phyloP scores from a whole-genome alignment of 331 rosid genomes.

The Erythrophleum ivorense region DNA sequence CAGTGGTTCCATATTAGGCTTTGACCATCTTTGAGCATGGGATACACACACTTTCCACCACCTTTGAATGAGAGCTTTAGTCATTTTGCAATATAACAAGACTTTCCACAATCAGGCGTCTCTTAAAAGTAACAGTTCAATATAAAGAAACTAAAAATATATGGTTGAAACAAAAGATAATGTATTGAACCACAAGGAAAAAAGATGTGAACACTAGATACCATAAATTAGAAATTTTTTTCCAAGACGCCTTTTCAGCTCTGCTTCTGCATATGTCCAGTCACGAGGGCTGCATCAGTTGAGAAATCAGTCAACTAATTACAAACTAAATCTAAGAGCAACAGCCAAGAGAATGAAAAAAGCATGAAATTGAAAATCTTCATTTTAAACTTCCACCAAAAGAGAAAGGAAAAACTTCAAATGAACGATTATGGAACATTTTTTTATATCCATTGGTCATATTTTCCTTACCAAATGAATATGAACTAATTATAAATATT shows the following conservation, averaged over 20 bases:
- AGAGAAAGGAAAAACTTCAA: not conserved
- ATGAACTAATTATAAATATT: not conserved
- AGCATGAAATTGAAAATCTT: not conserved
- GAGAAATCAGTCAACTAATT: slow-evolving; percentile 34
- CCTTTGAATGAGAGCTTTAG: not conserved
- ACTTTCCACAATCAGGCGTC: not conserved
- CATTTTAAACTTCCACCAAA: slow-evolving; percentile 6
- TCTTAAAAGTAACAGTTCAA: not conserved
- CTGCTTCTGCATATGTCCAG: slow-evolving; percentile 70
- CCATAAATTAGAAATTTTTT: slow-evolving; percentile 65
- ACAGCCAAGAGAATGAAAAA: slow-evolving; percentile 3
- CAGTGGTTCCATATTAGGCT: not conserved
- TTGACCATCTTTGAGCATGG: not conserved
- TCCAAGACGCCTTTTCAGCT: slow-evolving; percentile 63
- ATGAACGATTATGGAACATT: slow-evolving; percentile 2
- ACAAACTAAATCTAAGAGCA: slow-evolving; percentile 25
- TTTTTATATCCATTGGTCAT: slow-evolving; percentile 16
- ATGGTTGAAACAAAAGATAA: slow-evolving; percentile 5
- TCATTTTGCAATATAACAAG: not conserved
- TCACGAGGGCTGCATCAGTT: slow-evolving; percentile 66
- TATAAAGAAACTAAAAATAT: not conserved
- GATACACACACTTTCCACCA: slow-evolving; percentile 1
- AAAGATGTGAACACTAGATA: slow-evolving; percentile 25
- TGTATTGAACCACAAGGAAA: not conserved
- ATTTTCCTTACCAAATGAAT: slow-evolving; percentile 5